Evolutionary conservation across 257 asterid genomes (phyloP).

Genomic region (Nicotiana sylvestris): DNA sequence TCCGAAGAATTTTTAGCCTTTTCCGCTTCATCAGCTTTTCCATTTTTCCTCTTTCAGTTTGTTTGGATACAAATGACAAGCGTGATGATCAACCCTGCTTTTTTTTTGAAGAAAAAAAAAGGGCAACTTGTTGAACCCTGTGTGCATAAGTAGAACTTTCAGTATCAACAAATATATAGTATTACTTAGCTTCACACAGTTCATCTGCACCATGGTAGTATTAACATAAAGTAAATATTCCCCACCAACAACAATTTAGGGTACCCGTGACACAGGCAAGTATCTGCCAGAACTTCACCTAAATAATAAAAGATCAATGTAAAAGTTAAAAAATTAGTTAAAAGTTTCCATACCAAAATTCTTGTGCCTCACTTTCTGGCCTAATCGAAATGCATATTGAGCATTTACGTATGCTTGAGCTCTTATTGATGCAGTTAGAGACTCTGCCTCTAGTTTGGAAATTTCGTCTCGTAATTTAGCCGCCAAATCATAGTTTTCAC

Average conservation of each 20-base stretch:
- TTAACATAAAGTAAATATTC: not conserved
- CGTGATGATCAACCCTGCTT: not conserved
- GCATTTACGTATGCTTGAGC: constrained; percentile 82
- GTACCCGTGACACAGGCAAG: not conserved
- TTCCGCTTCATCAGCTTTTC: not conserved
- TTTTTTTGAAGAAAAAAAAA: not conserved
- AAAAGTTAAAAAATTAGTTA: not conserved
- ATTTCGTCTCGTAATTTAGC: constrained; percentile 84
- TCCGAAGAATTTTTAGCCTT: not conserved
- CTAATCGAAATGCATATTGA: constrained; percentile 75
- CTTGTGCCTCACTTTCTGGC: constrained; percentile 92
- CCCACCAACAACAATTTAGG: not conserved
- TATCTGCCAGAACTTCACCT: not conserved
- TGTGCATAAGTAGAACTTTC: not conserved
- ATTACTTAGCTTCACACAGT: not conserved
- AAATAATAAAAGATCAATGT: not conserved
- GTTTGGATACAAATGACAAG: not conserved
- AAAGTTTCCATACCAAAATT: constrained; percentile 51
- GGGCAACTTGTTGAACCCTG: not conserved
- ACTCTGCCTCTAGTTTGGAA: constrained; percentile 86
- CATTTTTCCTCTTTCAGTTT: no score
- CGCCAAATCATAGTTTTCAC: constrained; percentile 76
- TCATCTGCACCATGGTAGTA: not conserved
- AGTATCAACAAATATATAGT: not conserved
- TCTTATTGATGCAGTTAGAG: constrained; percentile 70